A percentile compares a stretch with the other conserved stretches of the same genome.
These are phyloP conservation scores for Botrytis hyacinthi DNA, from an alignment of 2,329 filamentous ascomycete genomes.

Conservation along the genomic window DNA sequence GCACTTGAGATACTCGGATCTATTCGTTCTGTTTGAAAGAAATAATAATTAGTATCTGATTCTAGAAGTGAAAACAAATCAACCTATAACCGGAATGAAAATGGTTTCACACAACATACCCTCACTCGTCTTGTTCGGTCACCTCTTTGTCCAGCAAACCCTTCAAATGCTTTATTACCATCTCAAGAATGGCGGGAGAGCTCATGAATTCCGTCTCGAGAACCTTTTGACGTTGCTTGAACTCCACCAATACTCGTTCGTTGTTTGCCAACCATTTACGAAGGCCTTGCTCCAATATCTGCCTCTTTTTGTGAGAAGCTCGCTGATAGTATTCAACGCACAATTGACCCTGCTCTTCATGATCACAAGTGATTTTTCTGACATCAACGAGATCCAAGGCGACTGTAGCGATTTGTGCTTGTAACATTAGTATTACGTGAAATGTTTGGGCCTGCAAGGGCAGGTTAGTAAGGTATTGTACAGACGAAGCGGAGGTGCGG, in stretches of 20 bases:
- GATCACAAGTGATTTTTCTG: accelerated
- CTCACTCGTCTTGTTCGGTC: background rate
- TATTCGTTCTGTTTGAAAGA: background rate
- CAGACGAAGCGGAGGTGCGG: background rate
- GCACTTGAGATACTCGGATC: background rate
- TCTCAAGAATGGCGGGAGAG: accelerated
- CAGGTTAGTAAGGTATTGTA: accelerated
- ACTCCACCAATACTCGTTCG: background rate
- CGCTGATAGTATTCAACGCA: background rate
- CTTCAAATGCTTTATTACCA: background rate
- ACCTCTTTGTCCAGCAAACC: background rate
- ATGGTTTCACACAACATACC: background rate
- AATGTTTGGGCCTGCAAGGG: background rate
- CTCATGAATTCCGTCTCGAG: accelerated
- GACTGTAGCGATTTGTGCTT: background rate
- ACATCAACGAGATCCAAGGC: background rate
- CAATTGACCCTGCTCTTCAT: background rate
- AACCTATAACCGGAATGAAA: background rate
- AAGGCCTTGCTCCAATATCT: background rate
- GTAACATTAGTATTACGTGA: background rate
- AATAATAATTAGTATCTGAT: background rate
- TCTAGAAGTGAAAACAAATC: background rate
- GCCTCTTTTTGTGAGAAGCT: background rate
- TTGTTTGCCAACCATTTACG: accelerated
- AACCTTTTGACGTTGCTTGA: background rate